phyloP scores from a whole-genome alignment of 2,329 filamentous ascomycete genomes.

The Colletotrichum godetiae region DNA sequence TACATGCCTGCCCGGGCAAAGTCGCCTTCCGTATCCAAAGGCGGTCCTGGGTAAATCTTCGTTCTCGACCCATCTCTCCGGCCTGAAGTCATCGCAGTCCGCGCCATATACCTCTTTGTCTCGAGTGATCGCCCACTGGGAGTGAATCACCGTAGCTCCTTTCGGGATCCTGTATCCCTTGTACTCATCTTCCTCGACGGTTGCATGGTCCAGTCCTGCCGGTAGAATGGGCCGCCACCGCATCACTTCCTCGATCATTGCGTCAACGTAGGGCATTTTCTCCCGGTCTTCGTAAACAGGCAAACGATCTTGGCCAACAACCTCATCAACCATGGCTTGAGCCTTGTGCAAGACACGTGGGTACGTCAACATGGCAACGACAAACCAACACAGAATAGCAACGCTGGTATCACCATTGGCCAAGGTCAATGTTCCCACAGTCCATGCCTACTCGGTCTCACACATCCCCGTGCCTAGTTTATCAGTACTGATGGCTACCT shows the following conservation, averaged over 20 bases:
- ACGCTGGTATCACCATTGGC: slow-evolving; percentile 12
- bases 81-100: slow-evolving; percentile 56
- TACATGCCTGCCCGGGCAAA: slow-evolving; percentile 57
- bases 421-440: not conserved
- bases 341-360: slow-evolving; percentile 46
- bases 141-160: slow-evolving; percentile 50
- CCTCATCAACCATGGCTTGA: slow-evolving; percentile 51
- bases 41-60: slow-evolving; percentile 37
- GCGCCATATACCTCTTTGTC: slow-evolving; percentile 56
- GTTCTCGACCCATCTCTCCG: slow-evolving; percentile 59
- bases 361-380: slow-evolving; percentile 43
- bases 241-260: slow-evolving; percentile 44
- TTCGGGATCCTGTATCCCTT: slow-evolving; percentile 44
- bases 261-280: slow-evolving; percentile 43
- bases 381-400: slow-evolving; percentile 39
- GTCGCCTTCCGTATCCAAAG: slow-evolving; percentile 54
- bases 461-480: not conserved
- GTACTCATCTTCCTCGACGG: slow-evolving; percentile 45
- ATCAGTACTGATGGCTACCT: not conserved
- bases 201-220: slow-evolving; percentile 50
- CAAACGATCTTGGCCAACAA: slow-evolving; percentile 45
- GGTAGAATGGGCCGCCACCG: slow-evolving; percentile 47
- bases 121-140: slow-evolving; percentile 50
- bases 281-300: slow-evolving; percentile 42
- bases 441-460: slow-evolving; percentile 1